phyloP scores from a whole-genome alignment of 345 rosid species.

The Dipteronia dyeriana region DNA sequence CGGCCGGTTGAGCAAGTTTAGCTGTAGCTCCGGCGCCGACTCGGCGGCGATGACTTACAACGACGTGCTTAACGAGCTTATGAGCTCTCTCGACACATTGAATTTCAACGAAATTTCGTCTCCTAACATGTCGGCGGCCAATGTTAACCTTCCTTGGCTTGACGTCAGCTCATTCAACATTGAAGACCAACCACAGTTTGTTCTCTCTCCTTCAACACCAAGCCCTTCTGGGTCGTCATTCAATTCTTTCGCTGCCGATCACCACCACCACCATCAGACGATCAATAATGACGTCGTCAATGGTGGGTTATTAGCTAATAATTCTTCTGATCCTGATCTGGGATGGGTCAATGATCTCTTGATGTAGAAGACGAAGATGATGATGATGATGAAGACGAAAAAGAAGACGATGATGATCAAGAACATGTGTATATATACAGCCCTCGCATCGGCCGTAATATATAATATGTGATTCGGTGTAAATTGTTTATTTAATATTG shows the following conservation, averaged over 20 bases:
- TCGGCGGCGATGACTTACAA: conserved; percentile 36
- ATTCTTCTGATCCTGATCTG: conserved; percentile 62
- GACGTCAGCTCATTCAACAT: conserved; percentile 28
- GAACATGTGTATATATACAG: conserved; percentile 19
- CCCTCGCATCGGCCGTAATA: conserved; percentile 27
- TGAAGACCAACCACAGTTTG: conserved; percentile 47
- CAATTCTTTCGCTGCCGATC: conserved; percentile 12
- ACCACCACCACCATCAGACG: not conserved
- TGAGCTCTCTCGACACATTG: conserved; percentile 55
- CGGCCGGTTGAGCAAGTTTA: conserved; percentile 37
- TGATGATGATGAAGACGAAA: not conserved
- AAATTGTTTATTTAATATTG: conserved; percentile 10
- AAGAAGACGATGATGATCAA: conserved; percentile 16
- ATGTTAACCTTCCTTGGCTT: conserved; percentile 45
- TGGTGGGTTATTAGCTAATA: conserved; percentile 9
- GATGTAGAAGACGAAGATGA: conserved; percentile 41
- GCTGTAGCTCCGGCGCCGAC: conserved; percentile 19
- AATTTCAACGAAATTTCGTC: conserved; percentile 44
- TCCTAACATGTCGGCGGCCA: conserved; percentile 22
- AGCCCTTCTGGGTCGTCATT: conserved; percentile 25
- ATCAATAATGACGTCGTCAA: not conserved
- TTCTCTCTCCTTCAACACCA: conserved; percentile 60
- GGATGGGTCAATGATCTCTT: conserved; percentile 95
- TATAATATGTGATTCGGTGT: conserved; percentile 26
- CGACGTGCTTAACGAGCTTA: conserved; percentile 56